Base-by-base conservation (phyloP, 225 moss, liverwort and hornwort genomes). In the Thuidium tamariscinum region DNA sequence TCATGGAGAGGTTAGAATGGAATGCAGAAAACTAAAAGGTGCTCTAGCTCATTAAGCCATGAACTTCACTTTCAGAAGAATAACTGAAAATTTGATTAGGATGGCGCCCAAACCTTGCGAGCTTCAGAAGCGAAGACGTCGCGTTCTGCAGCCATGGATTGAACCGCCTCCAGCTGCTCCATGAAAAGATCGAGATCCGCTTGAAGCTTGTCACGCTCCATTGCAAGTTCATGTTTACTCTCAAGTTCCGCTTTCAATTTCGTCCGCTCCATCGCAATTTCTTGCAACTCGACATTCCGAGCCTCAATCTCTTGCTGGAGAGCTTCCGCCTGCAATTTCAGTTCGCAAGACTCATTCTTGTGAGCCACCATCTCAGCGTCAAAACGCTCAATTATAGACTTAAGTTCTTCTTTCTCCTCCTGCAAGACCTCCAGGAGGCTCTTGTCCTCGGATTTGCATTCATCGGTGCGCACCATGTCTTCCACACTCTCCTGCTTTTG, bases 181-280 rank as follows among this genome's bases (percentile, higher is more conserved):
- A 88, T 87, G 46, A 97, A 87, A 59, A 96, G 90, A 44, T 89
- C 87, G 59, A 96, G 89, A 65, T 97, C 95, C 8, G 82, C 90
- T 86, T 95, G 95, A n/a, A 92, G 92, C 82, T 89, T 93, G 78
- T 93, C 94, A 74, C 93, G 94, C 79, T 96, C 96, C 74, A 41
- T 61, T 90, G 90, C 90, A 25, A 91, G 87, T 64, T 88, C 88
- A 57, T 89, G 82, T 73, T 87, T 91, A 75, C 48, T 74, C 72
- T 19, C 68, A 29, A 91, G 63, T 36, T 87, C 87, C 49, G 69
- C 71, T 79, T 93, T 82, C 57, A 88, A 81, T 55, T 81, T 74
- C 23, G 60, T 81, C 54, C 74, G 90, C 85, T 23, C 77, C 62
- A 57, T 67, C 66, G 76, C 67, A 23, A 62, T 65, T 44, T 49